A percentile compares a stretch with the other conserved stretches of the same genome.
Conservation (phyloP, 768 basidiomycete species). For the Cyclocybe aegerita region DNA sequence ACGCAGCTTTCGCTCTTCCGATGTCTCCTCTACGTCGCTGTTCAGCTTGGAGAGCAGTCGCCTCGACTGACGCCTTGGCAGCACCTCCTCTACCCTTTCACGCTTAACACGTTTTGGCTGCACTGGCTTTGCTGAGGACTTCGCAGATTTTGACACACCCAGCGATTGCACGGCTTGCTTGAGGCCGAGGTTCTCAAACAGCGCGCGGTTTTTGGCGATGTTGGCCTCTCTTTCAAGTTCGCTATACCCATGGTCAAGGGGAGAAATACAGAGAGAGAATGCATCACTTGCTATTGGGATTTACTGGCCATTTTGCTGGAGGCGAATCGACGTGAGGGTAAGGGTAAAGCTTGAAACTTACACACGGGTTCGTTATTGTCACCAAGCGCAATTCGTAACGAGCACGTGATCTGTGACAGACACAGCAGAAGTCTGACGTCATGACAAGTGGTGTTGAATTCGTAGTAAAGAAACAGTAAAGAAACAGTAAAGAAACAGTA, state of each 20-base stretch:
- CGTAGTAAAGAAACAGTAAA: too few relatives aligned
- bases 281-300: constrained; percentile 50
- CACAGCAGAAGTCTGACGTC: too few relatives aligned
- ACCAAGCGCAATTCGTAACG: too few relatives aligned
- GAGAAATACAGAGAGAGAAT: not conserved
- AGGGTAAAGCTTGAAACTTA: not conserved
- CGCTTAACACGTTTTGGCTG: constrained; percentile 61
- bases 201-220: constrained; percentile 75
- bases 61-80: constrained; percentile 66
- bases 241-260: constrained; percentile 21
- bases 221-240: constrained; percentile 79
- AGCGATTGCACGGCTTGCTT: constrained; percentile 53
- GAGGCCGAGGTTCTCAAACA: constrained; percentile 71
- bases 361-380: too few relatives aligned
- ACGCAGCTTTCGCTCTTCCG: constrained; percentile 62
- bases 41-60: constrained; percentile 49
- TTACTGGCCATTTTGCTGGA: constrained; percentile 34
- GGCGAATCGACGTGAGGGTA: not conserved
- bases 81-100: constrained; percentile 40
- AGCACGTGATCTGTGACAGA: too few relatives aligned
- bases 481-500: too few relatives aligned
- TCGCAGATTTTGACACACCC: constrained; percentile 37
- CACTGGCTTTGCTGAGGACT: constrained; percentile 57
- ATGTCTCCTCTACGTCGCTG: constrained; percentile 63
- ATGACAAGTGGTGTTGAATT: too few relatives aligned